phyloP scores from a whole-genome alignment of 2,329 filamentous ascomycete genomes.

The Pseudogymnoascus sp. region DNA sequence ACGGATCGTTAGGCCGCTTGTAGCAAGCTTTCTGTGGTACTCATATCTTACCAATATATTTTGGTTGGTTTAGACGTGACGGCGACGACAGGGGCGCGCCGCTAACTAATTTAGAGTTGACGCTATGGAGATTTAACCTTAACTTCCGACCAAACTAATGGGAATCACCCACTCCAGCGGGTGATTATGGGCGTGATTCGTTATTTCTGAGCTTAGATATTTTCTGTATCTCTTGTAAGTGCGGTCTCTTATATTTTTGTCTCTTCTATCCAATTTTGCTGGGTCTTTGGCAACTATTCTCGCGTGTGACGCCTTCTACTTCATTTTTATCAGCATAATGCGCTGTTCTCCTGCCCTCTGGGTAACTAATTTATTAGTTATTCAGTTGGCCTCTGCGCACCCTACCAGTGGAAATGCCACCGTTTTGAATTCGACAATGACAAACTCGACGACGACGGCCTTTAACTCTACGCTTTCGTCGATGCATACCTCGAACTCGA shows the following conservation, averaged over 20 bases:
- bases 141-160: background rate
- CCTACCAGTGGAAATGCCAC: background rate
- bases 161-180: background rate
- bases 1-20: background rate
- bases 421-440: background rate
- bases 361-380: background rate
- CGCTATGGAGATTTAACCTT: background rate
- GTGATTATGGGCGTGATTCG: background rate
- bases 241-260: background rate
- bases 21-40: background rate
- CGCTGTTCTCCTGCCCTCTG: background rate
- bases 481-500: background rate
- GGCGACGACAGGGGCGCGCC: background rate
- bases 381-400: background rate
- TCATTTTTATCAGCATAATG: background rate
- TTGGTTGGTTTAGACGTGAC: background rate
- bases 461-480: background rate
- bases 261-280: background rate
- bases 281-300: background rate
- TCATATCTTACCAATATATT: background rate
- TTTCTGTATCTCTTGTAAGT: background rate
- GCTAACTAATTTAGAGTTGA: background rate
- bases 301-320: background rate
- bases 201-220: background rate
- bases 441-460: background rate